These are phyloP conservation scores for Fusarium musae DNA, from an alignment of 2,329 filamentous ascomycete species.

Conservation along the genomic window DNA sequence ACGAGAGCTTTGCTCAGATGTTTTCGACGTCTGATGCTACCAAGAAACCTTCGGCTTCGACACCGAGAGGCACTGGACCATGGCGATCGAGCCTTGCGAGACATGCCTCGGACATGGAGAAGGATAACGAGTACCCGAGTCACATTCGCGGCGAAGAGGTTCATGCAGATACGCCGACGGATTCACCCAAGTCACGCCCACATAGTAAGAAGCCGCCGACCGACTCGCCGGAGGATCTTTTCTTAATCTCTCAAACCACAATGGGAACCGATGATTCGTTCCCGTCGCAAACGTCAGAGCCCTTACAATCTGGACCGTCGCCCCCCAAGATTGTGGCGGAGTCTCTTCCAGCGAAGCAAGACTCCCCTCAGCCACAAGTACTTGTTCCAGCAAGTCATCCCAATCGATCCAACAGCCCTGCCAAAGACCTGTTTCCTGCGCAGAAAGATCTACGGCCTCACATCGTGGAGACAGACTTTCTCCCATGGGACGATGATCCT, in stretches of 20 bases:
- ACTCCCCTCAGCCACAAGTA: constrained; percentile 14
- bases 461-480: constrained; percentile 67
- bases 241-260: constrained; percentile 61
- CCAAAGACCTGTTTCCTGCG: constrained; percentile 43
- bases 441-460: constrained; percentile 54
- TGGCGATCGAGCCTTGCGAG: constrained; percentile 46
- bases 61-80: constrained; percentile 25
- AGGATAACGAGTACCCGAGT: constrained; percentile 55
- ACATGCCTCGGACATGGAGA: constrained; percentile 44
- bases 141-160: constrained; percentile 57
- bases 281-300: constrained; percentile 47
- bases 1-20: constrained; percentile 67
- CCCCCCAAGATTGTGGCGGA: constrained; percentile 22
- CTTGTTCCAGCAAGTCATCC: constrained; percentile 30
- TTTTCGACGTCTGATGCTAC: constrained; percentile 67
- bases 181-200: constrained; percentile 1
- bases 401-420: constrained; percentile 39
- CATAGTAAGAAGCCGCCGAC: constrained; percentile 6
- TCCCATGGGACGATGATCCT: constrained; percentile 68
- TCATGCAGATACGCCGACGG: constrained; percentile 29
- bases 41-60: constrained; percentile 32
- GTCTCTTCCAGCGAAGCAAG: constrained; percentile 1
- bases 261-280: constrained; percentile 50
- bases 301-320: constrained; percentile 37
- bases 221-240: constrained; percentile 54